These are phyloP conservation scores for Stygiomarasmius scandens DNA, from an alignment of 1,284 basidiomycete genomes.

Conservation along the genomic window DNA sequence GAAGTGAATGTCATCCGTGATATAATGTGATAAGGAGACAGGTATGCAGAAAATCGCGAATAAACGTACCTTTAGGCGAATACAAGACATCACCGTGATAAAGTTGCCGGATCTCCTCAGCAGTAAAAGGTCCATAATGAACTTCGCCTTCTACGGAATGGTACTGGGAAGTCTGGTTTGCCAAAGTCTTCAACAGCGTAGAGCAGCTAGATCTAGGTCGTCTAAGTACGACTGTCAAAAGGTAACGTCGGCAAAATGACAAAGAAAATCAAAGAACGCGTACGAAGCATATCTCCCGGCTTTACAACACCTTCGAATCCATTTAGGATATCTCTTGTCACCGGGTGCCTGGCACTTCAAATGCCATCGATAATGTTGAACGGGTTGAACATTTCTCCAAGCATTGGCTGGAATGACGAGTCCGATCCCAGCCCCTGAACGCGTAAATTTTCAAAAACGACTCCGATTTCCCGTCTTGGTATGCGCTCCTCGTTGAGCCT, in stretches of 20 bases:
- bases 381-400: constrained; percentile 46
- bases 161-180: constrained; percentile 57
- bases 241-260: neutral
- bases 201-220: constrained; percentile 63
- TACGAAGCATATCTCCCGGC: constrained; percentile 59
- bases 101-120: constrained; percentile 47
- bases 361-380: constrained; percentile 34
- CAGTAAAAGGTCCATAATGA: constrained; percentile 63
- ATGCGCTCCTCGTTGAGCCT: constrained; percentile 50
- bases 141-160: constrained; percentile 58
- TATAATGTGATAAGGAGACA: neutral
- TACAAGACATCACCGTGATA: constrained; percentile 66
- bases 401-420: constrained; percentile 43
- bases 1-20: constrained; percentile 66
- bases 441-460: constrained; percentile 49
- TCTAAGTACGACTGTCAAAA: constrained; percentile 51
- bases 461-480: constrained; percentile 48
- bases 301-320: constrained; percentile 54
- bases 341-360: constrained; percentile 40
- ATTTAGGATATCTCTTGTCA: constrained; percentile 44
- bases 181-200: constrained; percentile 61
- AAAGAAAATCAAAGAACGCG: constrained; percentile 14
- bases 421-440: constrained; percentile 50
- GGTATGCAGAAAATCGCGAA: neutral
- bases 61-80: constrained; percentile 45